Conservation (phyloP, 768 basidiomycete species). For the Hypsizygus marmoreus region DNA sequence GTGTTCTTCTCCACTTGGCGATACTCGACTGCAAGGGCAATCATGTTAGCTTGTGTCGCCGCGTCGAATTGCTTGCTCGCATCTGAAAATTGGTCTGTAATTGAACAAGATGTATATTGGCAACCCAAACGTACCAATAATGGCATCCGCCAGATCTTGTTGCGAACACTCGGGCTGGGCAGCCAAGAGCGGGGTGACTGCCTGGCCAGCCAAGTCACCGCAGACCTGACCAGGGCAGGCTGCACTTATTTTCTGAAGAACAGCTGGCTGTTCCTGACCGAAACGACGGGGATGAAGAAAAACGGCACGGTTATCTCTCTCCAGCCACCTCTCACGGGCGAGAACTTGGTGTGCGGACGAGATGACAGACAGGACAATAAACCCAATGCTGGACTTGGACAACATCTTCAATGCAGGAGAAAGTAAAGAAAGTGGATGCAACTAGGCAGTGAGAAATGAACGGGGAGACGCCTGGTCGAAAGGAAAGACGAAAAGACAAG, state of each 20-base stretch:
- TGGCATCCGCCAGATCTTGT: constrained; percentile 57
- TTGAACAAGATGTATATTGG: no score
- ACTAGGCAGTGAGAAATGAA: constrained; percentile 16
- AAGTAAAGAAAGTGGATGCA: constrained; percentile 23
- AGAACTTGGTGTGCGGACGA: constrained; percentile 31
- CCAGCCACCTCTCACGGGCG: constrained; percentile 48
- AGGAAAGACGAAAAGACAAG: constrained; percentile 26
- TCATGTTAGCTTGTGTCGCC: constrained; percentile 51
- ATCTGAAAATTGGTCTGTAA: no score
- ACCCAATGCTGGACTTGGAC: constrained; percentile 25
- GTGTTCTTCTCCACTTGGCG: constrained; percentile 63
- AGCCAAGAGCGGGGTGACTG: constrained; percentile 54
- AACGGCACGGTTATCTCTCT: constrained; percentile 47
- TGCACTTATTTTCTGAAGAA: constrained; percentile 42
- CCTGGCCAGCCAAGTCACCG: constrained; percentile 48
- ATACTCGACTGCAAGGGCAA: constrained; percentile 52
- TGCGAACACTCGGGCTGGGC: constrained; percentile 54
- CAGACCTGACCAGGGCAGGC: constrained; percentile 55
- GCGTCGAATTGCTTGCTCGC: constrained; percentile 54
- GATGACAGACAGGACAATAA: constrained; percentile 28
- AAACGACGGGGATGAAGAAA: constrained; percentile 55
- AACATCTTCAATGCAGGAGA: constrained; percentile 27
- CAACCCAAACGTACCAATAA: constrained; percentile 60
- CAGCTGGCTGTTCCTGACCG: constrained; percentile 49
- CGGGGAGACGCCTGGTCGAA: constrained; percentile 48